Evolutionary conservation across 2,329 filamentous ascomycete species (phyloP).

Genomic region (Aspergillus quadricinctus): DNA sequence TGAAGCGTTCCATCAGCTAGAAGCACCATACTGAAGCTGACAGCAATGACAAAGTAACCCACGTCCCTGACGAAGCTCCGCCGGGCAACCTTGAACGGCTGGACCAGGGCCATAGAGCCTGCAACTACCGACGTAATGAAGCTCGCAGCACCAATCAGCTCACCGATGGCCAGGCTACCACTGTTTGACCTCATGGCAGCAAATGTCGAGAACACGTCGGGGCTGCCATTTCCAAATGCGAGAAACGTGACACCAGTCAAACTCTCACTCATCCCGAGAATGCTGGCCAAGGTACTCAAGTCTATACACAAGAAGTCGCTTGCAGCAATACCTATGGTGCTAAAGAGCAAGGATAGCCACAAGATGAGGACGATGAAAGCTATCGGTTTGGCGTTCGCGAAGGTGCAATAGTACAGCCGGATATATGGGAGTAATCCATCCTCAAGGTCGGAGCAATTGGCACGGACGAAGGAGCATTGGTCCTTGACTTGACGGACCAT

Average conservation of each 20-base stretch:
- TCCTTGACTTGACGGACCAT: constrained; percentile 72
- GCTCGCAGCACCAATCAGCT: constrained; percentile 87
- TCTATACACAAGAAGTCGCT: constrained; percentile 99
- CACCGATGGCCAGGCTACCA: constrained; percentile 92
- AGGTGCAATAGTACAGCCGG: constrained; percentile 80
- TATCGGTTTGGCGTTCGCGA: constrained; percentile 64
- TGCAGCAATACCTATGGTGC: constrained; percentile 93
- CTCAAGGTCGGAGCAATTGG: constrained; percentile 83
- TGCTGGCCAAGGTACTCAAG: constrained; percentile 81
- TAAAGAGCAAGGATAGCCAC: constrained; percentile 89
- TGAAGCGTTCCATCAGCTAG: constrained; percentile 77
- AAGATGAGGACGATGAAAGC: constrained; percentile 73
- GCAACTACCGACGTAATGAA: constrained; percentile 97
- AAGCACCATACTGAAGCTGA: constrained; percentile 82
- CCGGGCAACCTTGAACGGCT: constrained; percentile 85
- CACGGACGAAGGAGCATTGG: constrained; percentile 79
- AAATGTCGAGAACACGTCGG: constrained; percentile 97
- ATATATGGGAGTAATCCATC: constrained; percentile 87
- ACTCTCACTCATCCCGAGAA: constrained; percentile 91
- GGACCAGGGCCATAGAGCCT: constrained; percentile 94
- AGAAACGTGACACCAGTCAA: constrained; percentile 94
- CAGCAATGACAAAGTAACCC: constrained; percentile 82
- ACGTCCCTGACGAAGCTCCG: constrained; percentile 90
- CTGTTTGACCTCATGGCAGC: constrained; percentile 96
- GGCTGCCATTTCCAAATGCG: constrained; percentile 95